Percentiles rank a stretch among this genome's conserved stretches.
Conservation (phyloP, 176 grass and related monocot species). For the Avena atlantica region DNA sequence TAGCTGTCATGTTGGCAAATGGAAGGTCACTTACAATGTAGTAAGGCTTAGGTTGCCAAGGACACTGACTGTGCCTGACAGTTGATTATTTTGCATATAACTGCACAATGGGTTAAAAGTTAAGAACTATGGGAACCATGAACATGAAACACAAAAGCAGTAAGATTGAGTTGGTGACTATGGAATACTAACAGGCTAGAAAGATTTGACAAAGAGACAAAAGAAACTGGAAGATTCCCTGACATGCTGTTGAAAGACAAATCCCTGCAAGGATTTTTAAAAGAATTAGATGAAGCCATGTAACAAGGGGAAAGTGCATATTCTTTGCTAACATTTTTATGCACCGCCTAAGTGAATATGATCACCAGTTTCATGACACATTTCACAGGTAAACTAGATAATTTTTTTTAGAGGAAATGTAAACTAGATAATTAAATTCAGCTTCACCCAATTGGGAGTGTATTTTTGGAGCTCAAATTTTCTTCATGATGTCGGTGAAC, state of each 20-base stretch:
- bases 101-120: conserved; percentile 44
- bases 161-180: neutral
- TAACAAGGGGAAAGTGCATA: conserved; percentile 2
- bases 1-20: neutral
- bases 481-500: neutral
- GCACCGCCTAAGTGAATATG: neutral
- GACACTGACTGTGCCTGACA: conserved; percentile 71
- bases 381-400: neutral
- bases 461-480: neutral
- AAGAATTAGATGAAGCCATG: conserved; percentile 41
- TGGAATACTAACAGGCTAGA: conserved; percentile 76
- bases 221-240: conserved; percentile 75
- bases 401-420: too few relatives aligned
- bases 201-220: conserved; percentile 73
- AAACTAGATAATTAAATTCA: conserved; percentile 19
- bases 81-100: conserved; percentile 85
- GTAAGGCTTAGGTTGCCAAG: conserved; percentile 74
- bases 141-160: conserved; percentile 33
- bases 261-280: conserved; percentile 60
- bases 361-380: conserved; percentile 6
- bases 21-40: conserved; percentile 76
- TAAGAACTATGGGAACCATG: conserved; percentile 37
- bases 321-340: neutral
- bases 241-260: conserved; percentile 86
- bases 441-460: neutral